phyloP scores from a whole-genome alignment of 2,329 filamentous ascomycete genomes.

The Massarina eburnea region DNA sequence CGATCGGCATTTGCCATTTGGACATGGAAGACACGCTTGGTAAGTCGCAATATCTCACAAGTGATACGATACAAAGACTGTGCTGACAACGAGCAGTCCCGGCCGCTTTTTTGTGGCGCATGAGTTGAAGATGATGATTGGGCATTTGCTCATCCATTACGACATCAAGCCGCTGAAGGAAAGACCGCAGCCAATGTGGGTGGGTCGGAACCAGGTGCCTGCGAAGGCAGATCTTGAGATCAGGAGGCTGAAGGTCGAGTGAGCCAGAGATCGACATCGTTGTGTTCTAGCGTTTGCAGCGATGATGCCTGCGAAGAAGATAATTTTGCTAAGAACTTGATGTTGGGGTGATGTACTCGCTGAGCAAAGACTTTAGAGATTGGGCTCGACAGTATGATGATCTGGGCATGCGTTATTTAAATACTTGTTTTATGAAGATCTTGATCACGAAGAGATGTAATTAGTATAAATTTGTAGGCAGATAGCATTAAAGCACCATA shows the following conservation, averaged over 20 bases:
- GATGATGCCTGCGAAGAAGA: too few relatives aligned
- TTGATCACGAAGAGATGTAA: too few relatives aligned
- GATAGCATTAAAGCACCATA: too few relatives aligned
- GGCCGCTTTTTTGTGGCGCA: constrained; percentile 43
- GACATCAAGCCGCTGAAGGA: constrained; percentile 33
- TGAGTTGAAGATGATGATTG: constrained; percentile 43
- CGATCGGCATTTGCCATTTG: constrained; percentile 56
- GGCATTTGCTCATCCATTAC: constrained; percentile 41
- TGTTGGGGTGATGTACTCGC: too few relatives aligned
- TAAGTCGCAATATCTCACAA: constrained; percentile 32
- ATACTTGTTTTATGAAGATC: too few relatives aligned
- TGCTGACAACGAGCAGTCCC: constrained; percentile 26
- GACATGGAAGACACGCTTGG: constrained; percentile 57
- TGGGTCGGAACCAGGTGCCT: constrained; percentile 21
- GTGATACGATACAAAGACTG: background rate
- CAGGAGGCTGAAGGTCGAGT: constrained; percentile 2
- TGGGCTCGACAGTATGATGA: too few relatives aligned
- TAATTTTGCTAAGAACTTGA: too few relatives aligned
- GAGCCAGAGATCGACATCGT: background rate
- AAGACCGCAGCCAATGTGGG: constrained; percentile 23
- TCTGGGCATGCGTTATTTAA: too few relatives aligned
- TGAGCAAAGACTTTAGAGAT: too few relatives aligned
- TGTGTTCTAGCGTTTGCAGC: background rate
- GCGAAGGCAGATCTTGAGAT: constrained; percentile 17
- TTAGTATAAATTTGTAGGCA: too few relatives aligned